Evolutionary conservation across 106 monocot genomes (phyloP), one percentile per base, ranked within the genome.

Genomic region (Narthecium ossifragum): DNA sequence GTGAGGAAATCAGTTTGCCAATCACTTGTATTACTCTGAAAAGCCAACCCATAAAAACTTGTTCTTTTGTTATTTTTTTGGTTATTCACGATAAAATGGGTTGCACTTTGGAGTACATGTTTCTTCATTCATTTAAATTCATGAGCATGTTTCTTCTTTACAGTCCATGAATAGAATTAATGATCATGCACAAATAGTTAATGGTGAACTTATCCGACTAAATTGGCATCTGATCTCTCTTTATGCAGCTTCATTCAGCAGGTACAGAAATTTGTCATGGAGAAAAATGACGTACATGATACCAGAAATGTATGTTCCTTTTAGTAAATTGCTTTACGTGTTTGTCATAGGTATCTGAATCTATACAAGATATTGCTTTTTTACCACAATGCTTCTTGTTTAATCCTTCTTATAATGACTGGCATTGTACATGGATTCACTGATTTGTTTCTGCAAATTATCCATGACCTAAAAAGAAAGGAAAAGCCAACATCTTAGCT

Each of bases 171-270:
- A 30, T 8, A 8, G 10, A 0, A 20, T 6, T 33, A 34, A 9
- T 20, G 6, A 53, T 53, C 29, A 25, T 28, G 4, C 10, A 4
- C 41, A 45, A 45, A 14, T 28, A 3, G 14, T 60, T 46, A n/a
- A n/a, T n/a, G n/a, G n/a, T 60, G 43, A 27, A 14, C 27, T 40
- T 28, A 28, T 20, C 10, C 41, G 22, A 6, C 22, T 31, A 62
- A 17, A 13, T 33, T 20, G 36, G 2, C 4, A 37, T 27, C 0
- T 25, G 34, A 66, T 27, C 41, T 66, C 53, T 38, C 55, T 51
- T 14, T 50, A 31, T 94, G 75, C 90, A 96, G 96, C 63, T 77
- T 96, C 31, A 87, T 90, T 76, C 80, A 81, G 60, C 80, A 87
- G 57, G 49, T 68, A 18, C 96, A 96, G 59, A 80, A 89, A 31